Evolutionary conservation across 169 alveolate species (phyloP).

Genomic region (Theileria annulata): DNA sequence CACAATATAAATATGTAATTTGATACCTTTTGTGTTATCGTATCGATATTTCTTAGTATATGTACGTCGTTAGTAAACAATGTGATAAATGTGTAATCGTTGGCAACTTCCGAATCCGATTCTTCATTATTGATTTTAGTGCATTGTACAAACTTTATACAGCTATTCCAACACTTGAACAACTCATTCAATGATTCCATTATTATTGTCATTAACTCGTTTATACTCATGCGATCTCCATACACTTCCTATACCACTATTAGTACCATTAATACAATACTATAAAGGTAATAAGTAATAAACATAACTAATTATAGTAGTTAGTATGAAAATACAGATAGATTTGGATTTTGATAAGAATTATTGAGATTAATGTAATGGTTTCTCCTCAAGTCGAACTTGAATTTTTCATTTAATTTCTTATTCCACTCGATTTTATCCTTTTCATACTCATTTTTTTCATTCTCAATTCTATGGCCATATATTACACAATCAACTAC

Average conservation of each 20-base stretch:
- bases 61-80: no score
- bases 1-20: no score
- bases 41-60: no score
- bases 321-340: no score
- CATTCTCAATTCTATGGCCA: neutral
- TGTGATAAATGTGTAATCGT: neutral
- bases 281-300: no score
- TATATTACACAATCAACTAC: neutral
- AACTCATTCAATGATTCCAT: neutral
- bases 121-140: conserved; percentile 28
- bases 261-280: no score
- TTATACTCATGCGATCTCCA: neutral
- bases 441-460: neutral
- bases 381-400: conserved; percentile 31
- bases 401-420: conserved; percentile 31
- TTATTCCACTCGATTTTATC: conserved; percentile 4
- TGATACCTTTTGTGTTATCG: no score
- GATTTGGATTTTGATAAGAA: conserved; percentile 13
- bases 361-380: conserved; percentile 28
- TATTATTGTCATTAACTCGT: neutral
- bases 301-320: no score
- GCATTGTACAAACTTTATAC: conserved; percentile 20
- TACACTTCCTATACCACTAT: neutral
- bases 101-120: neutral
- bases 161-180: conserved; percentile 33